Base-by-base conservation (phyloP, 305 asterid species). In the Plantago coronopus region DNA sequence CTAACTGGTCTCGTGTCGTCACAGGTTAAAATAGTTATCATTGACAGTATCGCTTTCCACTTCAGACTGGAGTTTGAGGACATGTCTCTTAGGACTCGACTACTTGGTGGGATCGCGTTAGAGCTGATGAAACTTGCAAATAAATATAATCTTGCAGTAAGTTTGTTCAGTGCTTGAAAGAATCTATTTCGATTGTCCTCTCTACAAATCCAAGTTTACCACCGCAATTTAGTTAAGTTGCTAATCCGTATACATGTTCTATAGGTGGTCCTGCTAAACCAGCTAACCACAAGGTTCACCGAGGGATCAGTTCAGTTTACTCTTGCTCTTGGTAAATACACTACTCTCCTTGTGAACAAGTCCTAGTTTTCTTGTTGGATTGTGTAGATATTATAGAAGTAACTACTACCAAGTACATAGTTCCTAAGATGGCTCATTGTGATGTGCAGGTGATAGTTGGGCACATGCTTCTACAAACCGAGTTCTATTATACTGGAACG, bases 31-130 rank as follows among this genome's bases (percentile, higher is more conserved):
- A 77, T 77, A 62, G 89, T 91, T 12, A 64, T 89, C 37, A 75
- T 91, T 48, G 98, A 91, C 68, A 91, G 97, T 83, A 83, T 91
- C 49, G 82, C 96, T 54, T 89, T 88, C 80, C 98, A 89, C 81
- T 91, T 91, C 79, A 95, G 97, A 66, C 95, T 86, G 74, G 94
- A 91, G 76, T 91, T 91, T 48, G 96, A 83, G 74, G 91, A 91
- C 78, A 89, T 83, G 98, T 95, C 95, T 59, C 95, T 78, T 60
- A 76, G 98, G 76, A 89, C 98, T 69, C 81, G 96, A 56, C 69
- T 88, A 42, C 96, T 91, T 13, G 81, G 95, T 74, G 97, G 83
- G 69, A 81, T 85, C 78, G 95, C 97, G 59, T 73, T 89, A 66
- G 89, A 89, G 74, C 62, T 91, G 81, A 89, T 86, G 98, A 89